phyloP scores from a whole-genome alignment of 2,329 filamentous ascomycete species.

The Clonostachys chloroleuca region DNA sequence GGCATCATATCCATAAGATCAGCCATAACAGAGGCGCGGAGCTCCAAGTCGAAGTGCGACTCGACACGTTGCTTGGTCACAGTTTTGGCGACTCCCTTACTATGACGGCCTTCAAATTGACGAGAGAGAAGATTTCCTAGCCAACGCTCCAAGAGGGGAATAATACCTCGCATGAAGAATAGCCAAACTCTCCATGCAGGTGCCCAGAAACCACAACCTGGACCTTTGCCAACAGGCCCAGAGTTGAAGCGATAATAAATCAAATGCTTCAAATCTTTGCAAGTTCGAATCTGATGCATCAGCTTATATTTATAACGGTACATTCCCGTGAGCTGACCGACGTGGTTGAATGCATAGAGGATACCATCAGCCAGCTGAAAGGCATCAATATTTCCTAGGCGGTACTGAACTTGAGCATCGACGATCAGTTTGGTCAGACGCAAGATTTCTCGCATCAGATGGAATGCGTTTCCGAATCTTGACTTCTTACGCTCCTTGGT shows the following conservation, averaged over 20 bases:
- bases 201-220: slow-evolving; percentile 98
- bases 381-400: slow-evolving; percentile 95
- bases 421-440: slow-evolving; percentile 96
- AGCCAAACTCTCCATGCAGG: slow-evolving; percentile 98
- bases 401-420: slow-evolving; percentile 96
- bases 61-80: slow-evolving; percentile 99
- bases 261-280: slow-evolving; percentile 97
- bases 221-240: slow-evolving; percentile 92
- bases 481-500: slow-evolving; percentile 99
- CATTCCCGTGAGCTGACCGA: slow-evolving; percentile 97
- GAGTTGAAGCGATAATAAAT: slow-evolving; percentile 99
- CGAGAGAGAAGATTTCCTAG: slow-evolving; percentile 93
- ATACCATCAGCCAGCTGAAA: slow-evolving; percentile 99
- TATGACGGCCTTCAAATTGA: slow-evolving; percentile 97
- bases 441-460: slow-evolving; percentile 96
- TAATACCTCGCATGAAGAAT: slow-evolving; percentile 98
- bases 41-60: slow-evolving; percentile 95
- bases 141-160: slow-evolving; percentile 94
- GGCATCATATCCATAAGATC: slow-evolving; percentile 99
- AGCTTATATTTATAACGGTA: slow-evolving; percentile 99
- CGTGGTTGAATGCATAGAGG: slow-evolving; percentile 98
- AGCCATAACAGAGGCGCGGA: slow-evolving; percentile 97
- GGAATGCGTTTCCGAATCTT: slow-evolving; percentile 97
- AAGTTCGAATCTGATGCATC: slow-evolving; percentile 99
- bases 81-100: slow-evolving; percentile 97